phyloP scores from a whole-genome alignment of 257 asterid species.

The Datura wrightii region DNA sequence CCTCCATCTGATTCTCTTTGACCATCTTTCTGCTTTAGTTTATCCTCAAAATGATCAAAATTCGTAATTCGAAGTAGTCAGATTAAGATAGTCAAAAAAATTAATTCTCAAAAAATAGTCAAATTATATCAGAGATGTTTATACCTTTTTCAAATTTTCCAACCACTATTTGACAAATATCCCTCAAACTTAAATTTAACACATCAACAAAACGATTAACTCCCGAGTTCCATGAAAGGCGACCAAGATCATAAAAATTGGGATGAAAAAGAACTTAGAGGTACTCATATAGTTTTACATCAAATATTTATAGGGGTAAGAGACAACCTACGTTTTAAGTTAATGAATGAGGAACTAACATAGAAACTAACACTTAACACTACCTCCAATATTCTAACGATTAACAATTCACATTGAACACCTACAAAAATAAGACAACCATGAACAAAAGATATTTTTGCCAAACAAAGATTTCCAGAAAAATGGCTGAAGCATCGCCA shows the following conservation, averaged over 20 bases:
- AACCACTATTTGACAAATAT: neutral
- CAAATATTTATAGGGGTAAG: neutral
- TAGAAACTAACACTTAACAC: neutral
- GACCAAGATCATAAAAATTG: neutral
- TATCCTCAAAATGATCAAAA: neutral
- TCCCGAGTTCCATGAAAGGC: neutral
- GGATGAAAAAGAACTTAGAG: neutral
- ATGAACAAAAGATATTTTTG: neutral
- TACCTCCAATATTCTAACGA: neutral
- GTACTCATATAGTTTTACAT: no score
- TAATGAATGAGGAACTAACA: neutral
- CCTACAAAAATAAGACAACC: neutral
- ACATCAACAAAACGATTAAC: neutral
- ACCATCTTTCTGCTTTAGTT: neutral
- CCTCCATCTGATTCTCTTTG: neutral
- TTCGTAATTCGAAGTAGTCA: neutral
- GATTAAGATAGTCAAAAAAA: neutral
- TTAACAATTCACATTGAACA: neutral
- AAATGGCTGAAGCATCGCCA: neutral
- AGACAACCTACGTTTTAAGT: neutral
- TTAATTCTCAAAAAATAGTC: neutral
- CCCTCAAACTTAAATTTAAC: no score
- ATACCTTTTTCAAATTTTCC: no score
- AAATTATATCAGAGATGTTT: neutral
- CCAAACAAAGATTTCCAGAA: neutral